Percentiles rank a stretch among this genome's conserved stretches.
Evolutionary conservation across 2,329 filamentous ascomycete genomes (phyloP).

Genomic region (Talaromyces funiculosus): DNA sequence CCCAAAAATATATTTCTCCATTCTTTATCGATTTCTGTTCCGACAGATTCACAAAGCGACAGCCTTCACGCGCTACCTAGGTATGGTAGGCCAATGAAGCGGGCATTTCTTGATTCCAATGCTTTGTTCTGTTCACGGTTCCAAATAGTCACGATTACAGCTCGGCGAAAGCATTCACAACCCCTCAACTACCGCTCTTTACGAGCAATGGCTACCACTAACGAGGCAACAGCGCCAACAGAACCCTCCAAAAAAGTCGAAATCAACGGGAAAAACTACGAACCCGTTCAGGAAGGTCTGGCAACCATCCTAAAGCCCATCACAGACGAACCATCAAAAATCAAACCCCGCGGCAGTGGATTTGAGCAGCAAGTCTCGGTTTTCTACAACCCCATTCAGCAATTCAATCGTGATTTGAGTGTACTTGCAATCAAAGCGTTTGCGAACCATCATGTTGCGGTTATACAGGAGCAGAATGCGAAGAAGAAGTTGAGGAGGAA

Average conservation of each 20-base stretch:
- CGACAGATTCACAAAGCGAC: neutral
- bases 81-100: neutral
- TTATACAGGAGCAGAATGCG: constrained; percentile 22
- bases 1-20: neutral
- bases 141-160: neutral
- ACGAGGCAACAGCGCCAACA: neutral
- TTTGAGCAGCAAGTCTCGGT: constrained; percentile 67
- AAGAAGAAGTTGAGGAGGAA: constrained; percentile 27
- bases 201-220: constrained; percentile 2
- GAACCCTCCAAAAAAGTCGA: neutral
- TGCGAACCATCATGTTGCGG: constrained; percentile 59
- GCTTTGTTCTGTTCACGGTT: neutral
- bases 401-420: constrained; percentile 95
- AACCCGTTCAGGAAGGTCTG: constrained; percentile 60
- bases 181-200: constrained; percentile 13
- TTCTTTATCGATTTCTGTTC: neutral
- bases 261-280: constrained; percentile 47
- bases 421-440: constrained; percentile 88
- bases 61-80: neutral
- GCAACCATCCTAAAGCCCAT: constrained; percentile 60
- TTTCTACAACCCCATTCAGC: constrained; percentile 98
- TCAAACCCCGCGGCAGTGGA: constrained; percentile 40
- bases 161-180: neutral
- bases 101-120: neutral
- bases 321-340: constrained; percentile 39